Percentiles rank a stretch among this genome's conserved stretches.
These are phyloP conservation scores for Tricholoma hemisulphureum DNA, from an alignment of 768 basidiomycete species.

Conservation along the genomic window DNA sequence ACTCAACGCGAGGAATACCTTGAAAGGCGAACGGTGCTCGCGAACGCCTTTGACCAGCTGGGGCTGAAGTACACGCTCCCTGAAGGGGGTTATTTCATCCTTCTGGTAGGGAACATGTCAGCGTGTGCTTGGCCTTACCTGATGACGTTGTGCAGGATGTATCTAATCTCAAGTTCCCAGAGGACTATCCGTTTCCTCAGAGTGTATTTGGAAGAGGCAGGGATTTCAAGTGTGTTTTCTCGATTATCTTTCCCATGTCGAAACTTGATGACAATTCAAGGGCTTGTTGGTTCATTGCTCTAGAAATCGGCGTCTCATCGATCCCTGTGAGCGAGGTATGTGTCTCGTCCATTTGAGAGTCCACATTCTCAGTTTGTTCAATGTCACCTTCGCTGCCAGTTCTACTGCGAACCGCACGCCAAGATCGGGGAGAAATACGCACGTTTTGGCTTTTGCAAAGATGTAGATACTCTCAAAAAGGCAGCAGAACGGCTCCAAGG, in stretches of 20 bases:
- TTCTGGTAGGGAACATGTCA: conserved; percentile 54
- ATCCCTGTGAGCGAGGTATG: conserved; percentile 94
- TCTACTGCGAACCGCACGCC: conserved; percentile 88
- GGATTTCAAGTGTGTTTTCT: conserved; percentile 68
- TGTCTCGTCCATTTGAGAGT: conserved; percentile 2
- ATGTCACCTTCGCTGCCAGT: conserved; percentile 43
- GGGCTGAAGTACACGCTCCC: conserved; percentile 86
- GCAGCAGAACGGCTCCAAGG: conserved; percentile 83
- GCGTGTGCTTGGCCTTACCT: neutral
- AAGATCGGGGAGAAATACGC: conserved; percentile 83
- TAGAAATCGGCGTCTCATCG: conserved; percentile 86
- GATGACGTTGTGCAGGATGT: conserved; percentile 54
- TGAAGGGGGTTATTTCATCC: conserved; percentile 88
- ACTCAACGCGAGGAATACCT: conserved; percentile 74
- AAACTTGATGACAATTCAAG: conserved; percentile 36
- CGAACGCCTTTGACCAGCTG: conserved; percentile 75
- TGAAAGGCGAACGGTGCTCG: conserved; percentile 74
- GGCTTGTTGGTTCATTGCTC: conserved; percentile 94
- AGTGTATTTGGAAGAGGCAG: conserved; percentile 75
- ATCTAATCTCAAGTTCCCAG: conserved; percentile 73
- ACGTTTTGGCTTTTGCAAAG: conserved; percentile 96
- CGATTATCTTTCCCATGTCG: neutral
- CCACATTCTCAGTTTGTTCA: conserved; percentile 5
- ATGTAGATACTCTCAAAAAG: conserved; percentile 72
- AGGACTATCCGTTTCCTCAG: conserved; percentile 79